A percentile compares a stretch with the other conserved stretches of the same genome.
Conservation (phyloP, 1,139 yeast species). For the Yamadazyma buinensis region DNA sequence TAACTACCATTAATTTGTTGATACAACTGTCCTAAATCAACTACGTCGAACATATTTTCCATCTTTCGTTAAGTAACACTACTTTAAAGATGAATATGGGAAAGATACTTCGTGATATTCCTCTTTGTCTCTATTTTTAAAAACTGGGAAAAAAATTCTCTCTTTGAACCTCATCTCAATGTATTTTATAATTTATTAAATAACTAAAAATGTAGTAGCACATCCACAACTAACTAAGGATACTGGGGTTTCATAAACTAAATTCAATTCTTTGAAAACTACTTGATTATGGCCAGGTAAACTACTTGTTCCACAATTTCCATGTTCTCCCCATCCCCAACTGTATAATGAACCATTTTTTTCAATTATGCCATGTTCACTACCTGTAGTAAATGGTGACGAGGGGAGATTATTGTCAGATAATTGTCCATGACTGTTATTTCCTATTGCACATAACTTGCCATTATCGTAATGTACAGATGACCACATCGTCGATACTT, state of each 20-base stretch:
- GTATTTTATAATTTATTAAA: no score
- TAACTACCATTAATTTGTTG: constrained; percentile 27
- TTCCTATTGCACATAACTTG: constrained; percentile 55
- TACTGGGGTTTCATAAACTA: constrained; percentile 29
- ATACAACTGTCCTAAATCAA: constrained; percentile 64
- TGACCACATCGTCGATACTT: constrained; percentile 72
- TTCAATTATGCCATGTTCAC: constrained; percentile 74
- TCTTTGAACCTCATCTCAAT: no score
- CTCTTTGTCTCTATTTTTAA: not conserved
- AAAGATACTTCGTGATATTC: constrained; percentile 74
- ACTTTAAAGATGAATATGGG: constrained; percentile 67
- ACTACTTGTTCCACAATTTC: constrained; percentile 69
- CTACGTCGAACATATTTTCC: constrained; percentile 77
- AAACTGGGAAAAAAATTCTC: no score
- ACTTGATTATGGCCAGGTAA: constrained; percentile 21
- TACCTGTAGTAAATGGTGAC: constrained; percentile 48
- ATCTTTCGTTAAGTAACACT: constrained; percentile 48
- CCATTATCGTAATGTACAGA: constrained; percentile 50
- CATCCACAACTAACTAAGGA: constrained; percentile 38
- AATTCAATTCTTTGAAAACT: constrained; percentile 36
- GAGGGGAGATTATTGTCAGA: constrained; percentile 22
- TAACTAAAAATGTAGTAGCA: constrained; percentile 31
- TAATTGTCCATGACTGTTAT: constrained; percentile 72
- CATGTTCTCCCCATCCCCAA: constrained; percentile 99
- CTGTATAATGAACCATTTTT: constrained; percentile 41